A percentile compares a stretch with the other conserved stretches of the same genome.
These are phyloP conservation scores for Yamadazyma epiphylla DNA, from an alignment of 1,139 yeast genomes.

Conservation along the genomic window DNA sequence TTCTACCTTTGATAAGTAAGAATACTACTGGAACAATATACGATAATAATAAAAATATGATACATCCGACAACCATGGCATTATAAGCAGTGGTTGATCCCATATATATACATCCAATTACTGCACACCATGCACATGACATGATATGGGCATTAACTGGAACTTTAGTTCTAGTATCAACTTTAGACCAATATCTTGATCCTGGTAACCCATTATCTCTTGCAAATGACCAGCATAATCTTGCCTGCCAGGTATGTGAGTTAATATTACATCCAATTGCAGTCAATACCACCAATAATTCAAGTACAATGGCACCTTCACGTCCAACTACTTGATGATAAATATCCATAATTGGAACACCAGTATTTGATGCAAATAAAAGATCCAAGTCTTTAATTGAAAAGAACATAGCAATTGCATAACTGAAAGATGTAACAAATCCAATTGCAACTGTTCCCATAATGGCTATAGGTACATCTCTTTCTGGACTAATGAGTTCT, in stretches of 20 bases:
- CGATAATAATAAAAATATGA: slow-evolving; percentile 39
- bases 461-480: slow-evolving; percentile 40
- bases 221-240: slow-evolving; percentile 78
- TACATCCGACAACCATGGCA: slow-evolving; percentile 45
- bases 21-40: slow-evolving; percentile 45
- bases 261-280: slow-evolving; percentile 41
- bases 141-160: slow-evolving; percentile 45
- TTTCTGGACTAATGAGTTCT: slow-evolving; percentile 34
- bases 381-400: slow-evolving; percentile 30
- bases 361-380: slow-evolving; percentile 25
- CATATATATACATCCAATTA: slow-evolving; percentile 39
- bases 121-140: slow-evolving; percentile 35
- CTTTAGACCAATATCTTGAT: slow-evolving; percentile 36
- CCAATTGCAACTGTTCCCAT: slow-evolving; percentile 43
- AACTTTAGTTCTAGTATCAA: slow-evolving; percentile 41
- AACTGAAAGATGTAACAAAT: slow-evolving; percentile 35
- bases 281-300: slow-evolving; percentile 31
- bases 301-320: slow-evolving; percentile 38
- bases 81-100: slow-evolving; percentile 43
- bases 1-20: slow-evolving; percentile 53
- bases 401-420: slow-evolving; percentile 41
- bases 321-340: slow-evolving; percentile 36
- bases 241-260: slow-evolving; percentile 49
- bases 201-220: slow-evolving; percentile 57
- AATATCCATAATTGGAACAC: slow-evolving; percentile 41